Evolutionary conservation across 768 basidiomycete species (phyloP), one percentile per base, ranked within the genome.

Genomic region (Boletus vermiculosoides): DNA sequence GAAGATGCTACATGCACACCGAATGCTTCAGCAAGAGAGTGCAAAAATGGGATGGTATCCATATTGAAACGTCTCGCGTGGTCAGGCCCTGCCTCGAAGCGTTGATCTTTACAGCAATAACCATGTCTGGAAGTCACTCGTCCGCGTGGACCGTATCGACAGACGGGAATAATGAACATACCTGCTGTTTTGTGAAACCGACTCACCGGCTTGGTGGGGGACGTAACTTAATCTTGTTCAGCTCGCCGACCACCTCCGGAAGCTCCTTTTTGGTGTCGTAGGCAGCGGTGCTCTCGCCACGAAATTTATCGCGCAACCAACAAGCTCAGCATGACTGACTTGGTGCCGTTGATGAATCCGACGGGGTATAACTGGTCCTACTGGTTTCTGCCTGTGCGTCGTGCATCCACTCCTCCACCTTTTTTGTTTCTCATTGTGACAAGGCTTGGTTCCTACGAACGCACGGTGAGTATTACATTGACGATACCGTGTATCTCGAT

Each of bases 51-150:
- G 5, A 36, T 2, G 41, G 4, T 22, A 52, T 60, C 11, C 25
- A 61, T 51, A 7, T 56, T 63, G 39, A 62, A 54, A 25, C 31
- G 52, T 31, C 15, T 55, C 25, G 62, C 57, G 4, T 62, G 60
- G 36, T 53, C 45, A 12, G n/a, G n/a, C 22, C 62, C 62, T 23
- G 20, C 2, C 4, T 61, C 48, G 16, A 33, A 62, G 39, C 54
- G 37, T 28, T 63, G 62, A n/a, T 58, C 56, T 31, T 55, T 50
- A 31, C 60, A 63, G 20, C 40, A 58, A 30, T 54, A 58, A 20
- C 56, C 60, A 16, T 58, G 54, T 37, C 62, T 63, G 5, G 22
- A 1, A 37, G 3, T 11, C 33, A 40, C 30, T 39, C 20, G 10
- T 63, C 36, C 52, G 18, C 8, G 39, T 13, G 25, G 33, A 20